A percentile compares a stretch with the other conserved stretches of the same genome.
phyloP scores from a whole-genome alignment of 306 rosid genomes.

The Gleditsia sinensis region DNA sequence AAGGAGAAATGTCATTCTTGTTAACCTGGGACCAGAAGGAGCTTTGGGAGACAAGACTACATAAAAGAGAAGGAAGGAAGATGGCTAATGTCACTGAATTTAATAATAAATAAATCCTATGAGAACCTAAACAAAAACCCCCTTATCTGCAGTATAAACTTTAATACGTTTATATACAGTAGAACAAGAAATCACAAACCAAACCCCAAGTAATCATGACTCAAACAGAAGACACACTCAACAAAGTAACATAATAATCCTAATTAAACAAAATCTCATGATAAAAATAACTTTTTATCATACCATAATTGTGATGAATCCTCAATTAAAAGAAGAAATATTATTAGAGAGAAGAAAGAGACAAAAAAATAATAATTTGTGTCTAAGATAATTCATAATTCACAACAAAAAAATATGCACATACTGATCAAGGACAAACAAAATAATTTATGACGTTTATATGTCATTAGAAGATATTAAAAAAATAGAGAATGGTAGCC shows the following conservation, averaged over 20 bases:
- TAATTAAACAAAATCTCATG: background rate
- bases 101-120: slow-evolving; percentile 1
- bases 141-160: slow-evolving; percentile 2
- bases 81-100: slow-evolving; percentile 1
- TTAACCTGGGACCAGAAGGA: slow-evolving; percentile 1
- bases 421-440: background rate
- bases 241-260: slow-evolving; percentile 15
- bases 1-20: background rate
- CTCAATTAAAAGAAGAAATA: background rate
- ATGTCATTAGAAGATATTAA: background rate
- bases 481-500: slow-evolving; percentile 7
- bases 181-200: background rate
- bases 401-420: no score
- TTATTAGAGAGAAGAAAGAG: background rate
- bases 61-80: background rate
- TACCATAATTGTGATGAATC: slow-evolving; percentile 9
- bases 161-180: slow-evolving; percentile 13
- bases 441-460: background rate
- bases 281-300: background rate
- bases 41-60: background rate
- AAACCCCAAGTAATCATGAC: background rate
- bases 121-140: background rate
- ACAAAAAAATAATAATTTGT: no score
- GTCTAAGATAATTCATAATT: no score
- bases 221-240: slow-evolving; percentile 1